Conservation (phyloP, 805 yeast genomes). For the Huiozyma sinensis region DNA sequence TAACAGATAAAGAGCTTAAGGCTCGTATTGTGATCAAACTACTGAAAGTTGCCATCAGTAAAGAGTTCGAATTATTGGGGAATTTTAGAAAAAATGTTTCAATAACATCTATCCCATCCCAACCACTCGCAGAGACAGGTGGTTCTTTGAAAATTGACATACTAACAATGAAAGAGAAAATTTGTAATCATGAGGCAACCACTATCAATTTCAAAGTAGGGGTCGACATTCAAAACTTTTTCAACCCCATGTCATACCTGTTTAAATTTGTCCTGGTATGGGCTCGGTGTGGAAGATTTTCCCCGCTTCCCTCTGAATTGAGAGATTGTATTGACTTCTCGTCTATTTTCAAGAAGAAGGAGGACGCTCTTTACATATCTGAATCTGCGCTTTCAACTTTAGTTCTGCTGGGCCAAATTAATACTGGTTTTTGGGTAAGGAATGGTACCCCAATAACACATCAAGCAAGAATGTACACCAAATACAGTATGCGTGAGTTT, state of each 20-base stretch:
- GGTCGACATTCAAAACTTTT: conserved; percentile 22
- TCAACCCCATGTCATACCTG: conserved; percentile 26
- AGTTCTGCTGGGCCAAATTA: conserved; percentile 72
- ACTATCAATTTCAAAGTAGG: conserved; percentile 24
- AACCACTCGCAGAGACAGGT: background rate
- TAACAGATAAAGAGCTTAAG: conserved; percentile 14
- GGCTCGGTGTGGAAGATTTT: conserved; percentile 27
- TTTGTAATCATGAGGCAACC: conserved; percentile 16
- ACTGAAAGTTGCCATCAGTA: conserved; percentile 8
- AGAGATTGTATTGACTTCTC: conserved; percentile 11
- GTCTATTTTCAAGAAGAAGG: conserved; percentile 12
- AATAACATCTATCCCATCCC: background rate
- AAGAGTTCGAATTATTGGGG: conserved; percentile 14
- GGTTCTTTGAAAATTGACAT: background rate
- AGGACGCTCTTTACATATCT: conserved; percentile 16
- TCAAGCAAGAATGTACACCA: conserved; percentile 71
- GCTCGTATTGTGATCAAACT: conserved; percentile 10
- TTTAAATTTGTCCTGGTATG: conserved; percentile 25
- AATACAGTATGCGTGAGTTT: conserved; percentile 68
- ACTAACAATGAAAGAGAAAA: conserved; percentile 11
- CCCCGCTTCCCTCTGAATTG: conserved; percentile 11
- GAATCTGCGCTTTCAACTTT: conserved; percentile 72
- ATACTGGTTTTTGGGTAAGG: conserved; percentile 88
- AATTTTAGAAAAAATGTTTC: conserved; percentile 7
- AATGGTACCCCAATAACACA: conserved; percentile 76